Percentiles rank a stretch among this genome's conserved stretches.
phyloP scores from a whole-genome alignment of 2,329 filamentous ascomycete species.

The Graphilbum sp. region DNA sequence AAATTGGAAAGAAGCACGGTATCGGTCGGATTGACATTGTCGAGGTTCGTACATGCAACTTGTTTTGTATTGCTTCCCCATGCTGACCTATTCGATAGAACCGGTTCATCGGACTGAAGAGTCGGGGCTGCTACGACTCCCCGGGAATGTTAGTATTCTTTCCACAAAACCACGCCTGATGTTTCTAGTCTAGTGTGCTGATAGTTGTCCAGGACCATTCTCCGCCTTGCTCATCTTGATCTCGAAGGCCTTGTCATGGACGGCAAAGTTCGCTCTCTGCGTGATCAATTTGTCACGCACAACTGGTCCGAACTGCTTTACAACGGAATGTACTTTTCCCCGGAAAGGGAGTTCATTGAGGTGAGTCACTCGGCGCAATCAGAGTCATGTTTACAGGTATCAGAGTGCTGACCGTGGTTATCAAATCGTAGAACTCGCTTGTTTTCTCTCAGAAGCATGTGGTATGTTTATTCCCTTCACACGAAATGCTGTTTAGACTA shows the following conservation, averaged over 20 bases:
- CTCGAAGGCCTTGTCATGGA: conserved; percentile 35
- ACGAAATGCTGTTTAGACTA: conserved; percentile 7
- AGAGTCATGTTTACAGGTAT: no score
- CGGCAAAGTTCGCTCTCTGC: conserved; percentile 37
- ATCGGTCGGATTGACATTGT: conserved; percentile 74
- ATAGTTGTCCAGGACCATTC: conserved; percentile 11
- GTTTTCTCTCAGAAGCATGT: conserved; percentile 39
- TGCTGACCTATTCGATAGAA: no score
- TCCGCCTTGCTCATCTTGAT: conserved; percentile 27
- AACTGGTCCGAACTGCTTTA: conserved; percentile 29
- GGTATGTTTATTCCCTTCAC: conserved; percentile 3
- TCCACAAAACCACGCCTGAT: no score
- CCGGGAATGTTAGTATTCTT: conserved; percentile 33
- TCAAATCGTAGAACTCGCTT: conserved; percentile 37
- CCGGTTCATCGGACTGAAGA: conserved; percentile 57
- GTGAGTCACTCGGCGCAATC: no score
- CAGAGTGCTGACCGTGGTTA: not conserved
- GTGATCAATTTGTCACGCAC: conserved; percentile 39
- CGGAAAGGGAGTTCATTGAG: conserved; percentile 39
- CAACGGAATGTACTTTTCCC: conserved; percentile 34
- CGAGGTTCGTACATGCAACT: conserved; percentile 22
- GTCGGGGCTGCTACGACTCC: conserved; percentile 65
- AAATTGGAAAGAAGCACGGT: conserved; percentile 55
- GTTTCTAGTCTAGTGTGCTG: conserved; percentile 2
- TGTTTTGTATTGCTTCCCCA: no score